These are phyloP conservation scores for Crotalaria pallida DNA, from an alignment of 306 rosid species.

Conservation along the genomic window DNA sequence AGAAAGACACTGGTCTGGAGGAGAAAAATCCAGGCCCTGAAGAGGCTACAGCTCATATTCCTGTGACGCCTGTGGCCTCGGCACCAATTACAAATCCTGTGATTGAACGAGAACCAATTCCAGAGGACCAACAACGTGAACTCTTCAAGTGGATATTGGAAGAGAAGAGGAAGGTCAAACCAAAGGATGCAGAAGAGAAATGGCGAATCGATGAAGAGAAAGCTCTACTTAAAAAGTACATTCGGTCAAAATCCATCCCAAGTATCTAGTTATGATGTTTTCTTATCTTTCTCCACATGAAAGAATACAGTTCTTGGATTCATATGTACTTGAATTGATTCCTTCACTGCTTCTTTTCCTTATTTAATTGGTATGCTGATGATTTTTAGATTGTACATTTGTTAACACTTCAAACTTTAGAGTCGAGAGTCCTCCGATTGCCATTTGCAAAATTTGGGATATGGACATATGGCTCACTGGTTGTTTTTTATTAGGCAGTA, in stretches of 20 bases:
- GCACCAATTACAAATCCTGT: slow-evolving; percentile 38
- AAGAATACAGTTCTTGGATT: neutral
- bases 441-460: slow-evolving; percentile 16
- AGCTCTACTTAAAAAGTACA: slow-evolving; percentile 72
- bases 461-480: neutral
- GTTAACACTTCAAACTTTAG: slow-evolving; percentile 14
- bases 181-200: slow-evolving; percentile 70
- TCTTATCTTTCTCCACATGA: neutral
- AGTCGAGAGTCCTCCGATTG: slow-evolving; percentile 2
- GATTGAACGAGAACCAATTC: slow-evolving; percentile 55
- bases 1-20: slow-evolving; percentile 48
- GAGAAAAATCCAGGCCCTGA: slow-evolving; percentile 34
- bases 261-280: slow-evolving; percentile 28
- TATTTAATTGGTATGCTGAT: slow-evolving; percentile 18
- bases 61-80: slow-evolving; percentile 28
- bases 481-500: neutral
- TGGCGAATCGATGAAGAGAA: slow-evolving; percentile 75
- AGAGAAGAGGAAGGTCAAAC: slow-evolving; percentile 79
- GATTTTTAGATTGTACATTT: slow-evolving; percentile 21
- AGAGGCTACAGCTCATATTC: slow-evolving; percentile 32
- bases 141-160: slow-evolving; percentile 90
- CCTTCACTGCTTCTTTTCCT: slow-evolving; percentile 4
- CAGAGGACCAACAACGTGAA: slow-evolving; percentile 67
- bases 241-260: slow-evolving; percentile 77
- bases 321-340: neutral